Evolutionary conservation across 768 basidiomycete genomes (phyloP), one percentile per base, ranked within the genome.

Genomic region (Boletus coccyginus): DNA sequence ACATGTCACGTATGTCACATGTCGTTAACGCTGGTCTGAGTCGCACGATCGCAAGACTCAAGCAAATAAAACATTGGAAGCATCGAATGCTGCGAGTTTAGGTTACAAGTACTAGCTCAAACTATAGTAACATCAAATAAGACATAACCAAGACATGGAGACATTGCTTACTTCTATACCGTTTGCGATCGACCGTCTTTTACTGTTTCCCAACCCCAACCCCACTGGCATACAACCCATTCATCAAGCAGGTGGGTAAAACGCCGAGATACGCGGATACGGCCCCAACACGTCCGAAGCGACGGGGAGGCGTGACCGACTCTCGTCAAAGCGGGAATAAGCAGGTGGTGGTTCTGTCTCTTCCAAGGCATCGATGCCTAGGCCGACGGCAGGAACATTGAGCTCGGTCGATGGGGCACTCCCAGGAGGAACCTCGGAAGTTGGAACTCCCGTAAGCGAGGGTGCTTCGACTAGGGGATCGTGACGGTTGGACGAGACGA

Each of bases 291-390:
- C 49, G 16, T 62, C 61, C 17, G 62, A 58, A 31, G 57, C 54
- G 2, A 38, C 32, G 13, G 50, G 56, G 27, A 45, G 57, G 29
- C 46, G 50, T 11, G 53, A 46, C 17, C 52, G 60, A 27, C 42
- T 52, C 16, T 62, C 43, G 36, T 73, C 70, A 39, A 70, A 67
- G 33, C 59, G 62, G 8, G 63, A 63, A 52, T 72, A 69, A 40
- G 62, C 55, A 7, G 68, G 66, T 7, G 42, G 64, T 17, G 56
- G 52, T n/a, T 38, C 59, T 9, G 9, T 16, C 9, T 43, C 46
- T 27, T 57, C 58, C 57, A 17, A 21, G n/a, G 27, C 19, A 24
- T 51, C 50, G 33, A 60, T 40, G 13, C 51, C 60, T 31, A 54
- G 50, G 17, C 54, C 47, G 10, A 31, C 40, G 14, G 53, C 32